These are phyloP conservation scores for Tubosaeta sp. DNA, from an alignment of 768 basidiomycete species.

Conservation along the genomic window DNA sequence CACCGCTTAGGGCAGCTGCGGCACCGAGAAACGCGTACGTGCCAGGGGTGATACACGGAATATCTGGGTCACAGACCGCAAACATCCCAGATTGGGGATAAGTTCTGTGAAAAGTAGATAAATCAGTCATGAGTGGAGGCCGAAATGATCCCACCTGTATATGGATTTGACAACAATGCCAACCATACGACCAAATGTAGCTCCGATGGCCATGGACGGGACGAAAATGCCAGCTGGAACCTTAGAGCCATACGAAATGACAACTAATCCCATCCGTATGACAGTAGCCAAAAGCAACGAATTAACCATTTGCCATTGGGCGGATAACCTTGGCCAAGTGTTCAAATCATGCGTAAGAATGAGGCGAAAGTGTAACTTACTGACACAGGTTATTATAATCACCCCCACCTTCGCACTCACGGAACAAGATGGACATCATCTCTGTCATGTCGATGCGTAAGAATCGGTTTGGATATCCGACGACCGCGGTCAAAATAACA, in stretches of 20 bases:
- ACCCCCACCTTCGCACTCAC: slow-evolving; percentile 91
- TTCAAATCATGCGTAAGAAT: slow-evolving; percentile 5
- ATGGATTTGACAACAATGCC: slow-evolving; percentile 95
- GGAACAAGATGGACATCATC: slow-evolving; percentile 89
- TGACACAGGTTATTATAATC: slow-evolving; percentile 94
- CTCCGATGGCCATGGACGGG: slow-evolving; percentile 98
- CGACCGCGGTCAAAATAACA: slow-evolving; percentile 83
- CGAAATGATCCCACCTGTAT: slow-evolving; percentile 57
- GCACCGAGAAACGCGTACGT: slow-evolving; percentile 98
- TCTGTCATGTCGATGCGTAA: slow-evolving; percentile 97
- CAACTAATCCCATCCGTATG: slow-evolving; percentile 79
- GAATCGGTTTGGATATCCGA: slow-evolving; percentile 94
- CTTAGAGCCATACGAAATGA: slow-evolving; percentile 92
- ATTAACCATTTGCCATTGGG: slow-evolving; percentile 94
- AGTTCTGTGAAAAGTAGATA: slow-evolving; percentile 42
- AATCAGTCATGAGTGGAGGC: not conserved
- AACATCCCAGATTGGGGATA: slow-evolving; percentile 86
- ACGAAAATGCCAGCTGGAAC: slow-evolving; percentile 98
- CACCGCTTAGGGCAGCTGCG: slow-evolving; percentile 91
- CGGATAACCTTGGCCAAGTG: slow-evolving; percentile 55
- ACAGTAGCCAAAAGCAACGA: slow-evolving; percentile 89
- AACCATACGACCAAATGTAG: slow-evolving; percentile 94
- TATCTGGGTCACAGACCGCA: slow-evolving; percentile 83
- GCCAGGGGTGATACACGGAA: slow-evolving; percentile 96
- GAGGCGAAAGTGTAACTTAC: slow-evolving; percentile 45